Evolutionary conservation across 805 yeast genomes (phyloP).

Genomic region (Alloascoidea hylecoeti): DNA sequence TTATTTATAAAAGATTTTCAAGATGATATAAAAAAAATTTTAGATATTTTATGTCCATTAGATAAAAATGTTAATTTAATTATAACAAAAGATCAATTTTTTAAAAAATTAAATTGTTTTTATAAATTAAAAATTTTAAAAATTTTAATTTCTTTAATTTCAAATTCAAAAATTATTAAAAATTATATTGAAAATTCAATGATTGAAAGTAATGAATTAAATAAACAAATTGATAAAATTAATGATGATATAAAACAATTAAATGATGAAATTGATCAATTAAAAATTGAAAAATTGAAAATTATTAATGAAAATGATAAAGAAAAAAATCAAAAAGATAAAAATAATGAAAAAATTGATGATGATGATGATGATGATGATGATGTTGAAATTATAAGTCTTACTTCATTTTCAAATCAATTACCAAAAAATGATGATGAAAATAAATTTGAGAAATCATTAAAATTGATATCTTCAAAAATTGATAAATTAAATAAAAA

Average conservation of each 20-base stretch:
- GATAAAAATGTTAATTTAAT: slow-evolving; percentile 28
- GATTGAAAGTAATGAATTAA: slow-evolving; percentile 49
- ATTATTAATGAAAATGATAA: slow-evolving; percentile 14
- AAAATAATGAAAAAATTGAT: slow-evolving; percentile 11
- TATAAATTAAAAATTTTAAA: slow-evolving; percentile 43
- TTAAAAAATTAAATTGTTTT: slow-evolving; percentile 30
- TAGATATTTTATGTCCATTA: slow-evolving; percentile 41
- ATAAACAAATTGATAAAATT: slow-evolving; percentile 52
- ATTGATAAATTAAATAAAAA: slow-evolving; percentile 21
- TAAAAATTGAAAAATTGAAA: slow-evolving; percentile 26
- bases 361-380: slow-evolving; percentile 3
- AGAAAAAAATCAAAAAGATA: slow-evolving; percentile 7
- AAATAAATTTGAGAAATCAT: no score
- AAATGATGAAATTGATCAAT: slow-evolving; percentile 14
- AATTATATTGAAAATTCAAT: slow-evolving; percentile 51
- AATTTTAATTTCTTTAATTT: slow-evolving; percentile 48
- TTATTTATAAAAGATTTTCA: slow-evolving; percentile 42
- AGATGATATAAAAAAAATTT: slow-evolving; percentile 33
- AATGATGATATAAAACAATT: slow-evolving; percentile 26
- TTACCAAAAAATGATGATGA: no score
- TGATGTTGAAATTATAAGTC: no score
- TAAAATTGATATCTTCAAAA: slow-evolving; percentile 14
- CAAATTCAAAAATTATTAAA: slow-evolving; percentile 45
- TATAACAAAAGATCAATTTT: slow-evolving; percentile 40
- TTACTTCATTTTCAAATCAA: no score